phyloP scores from a whole-genome alignment of 306 rosid species.

The Rosa multiflora region DNA sequence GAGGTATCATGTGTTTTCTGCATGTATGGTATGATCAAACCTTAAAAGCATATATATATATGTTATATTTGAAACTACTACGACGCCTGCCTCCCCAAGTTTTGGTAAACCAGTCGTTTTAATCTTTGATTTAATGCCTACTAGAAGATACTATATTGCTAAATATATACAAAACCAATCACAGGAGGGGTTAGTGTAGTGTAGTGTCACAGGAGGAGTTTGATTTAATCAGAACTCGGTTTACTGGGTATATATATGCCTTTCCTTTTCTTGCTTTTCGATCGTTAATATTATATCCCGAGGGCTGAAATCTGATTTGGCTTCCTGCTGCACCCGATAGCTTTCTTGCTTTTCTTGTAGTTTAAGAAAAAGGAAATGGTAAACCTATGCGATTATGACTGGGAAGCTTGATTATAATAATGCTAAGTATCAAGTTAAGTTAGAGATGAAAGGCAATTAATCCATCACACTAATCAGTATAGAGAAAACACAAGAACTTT shows the following conservation, averaged over 20 bases:
- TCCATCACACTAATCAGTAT: constrained; percentile 32
- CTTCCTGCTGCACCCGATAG: constrained; percentile 1
- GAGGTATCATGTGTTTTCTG: not conserved
- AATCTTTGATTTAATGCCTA: constrained; percentile 8
- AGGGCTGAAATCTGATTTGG: constrained; percentile 1
- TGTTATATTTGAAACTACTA: constrained; percentile 19
- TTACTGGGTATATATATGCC: constrained; percentile 17
- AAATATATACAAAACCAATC: constrained; percentile 28
- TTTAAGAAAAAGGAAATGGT: not conserved
- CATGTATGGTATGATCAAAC: not conserved
- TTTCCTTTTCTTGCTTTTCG: not conserved
- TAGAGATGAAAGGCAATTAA: not conserved
- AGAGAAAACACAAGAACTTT: constrained; percentile 19
- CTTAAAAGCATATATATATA: no score
- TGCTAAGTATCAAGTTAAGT: not conserved
- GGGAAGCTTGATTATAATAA: constrained; percentile 4
- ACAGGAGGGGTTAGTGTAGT: constrained; percentile 28
- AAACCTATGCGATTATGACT: constrained; percentile 25
- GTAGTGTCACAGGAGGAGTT: no score
- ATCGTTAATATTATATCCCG: not conserved
- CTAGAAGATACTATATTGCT: not conserved
- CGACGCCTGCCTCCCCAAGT: constrained; percentile 33
- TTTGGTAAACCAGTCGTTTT: constrained; percentile 13
- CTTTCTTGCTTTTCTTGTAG: constrained; percentile 6
- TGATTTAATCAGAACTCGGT: constrained; percentile 4